phyloP scores from a whole-genome alignment of 108 stramenopile genomes.

The Cyclostephanos invisitatus region DNA sequence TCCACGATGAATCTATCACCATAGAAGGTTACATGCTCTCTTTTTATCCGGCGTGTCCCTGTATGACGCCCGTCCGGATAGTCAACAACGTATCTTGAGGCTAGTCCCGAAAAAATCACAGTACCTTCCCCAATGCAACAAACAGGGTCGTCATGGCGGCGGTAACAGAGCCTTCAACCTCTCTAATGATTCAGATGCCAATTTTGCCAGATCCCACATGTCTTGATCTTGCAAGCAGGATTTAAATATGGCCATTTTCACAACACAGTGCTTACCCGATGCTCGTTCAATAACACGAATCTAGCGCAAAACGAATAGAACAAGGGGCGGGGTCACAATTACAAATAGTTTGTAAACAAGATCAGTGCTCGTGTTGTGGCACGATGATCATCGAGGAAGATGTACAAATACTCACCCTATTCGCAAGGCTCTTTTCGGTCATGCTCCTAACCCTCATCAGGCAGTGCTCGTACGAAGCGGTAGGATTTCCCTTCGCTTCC shows the following conservation, averaged over 20 bases:
- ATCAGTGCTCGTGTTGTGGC: neutral
- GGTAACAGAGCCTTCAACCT: slow-evolving; percentile 77
- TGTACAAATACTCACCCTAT: slow-evolving; percentile 38
- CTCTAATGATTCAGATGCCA: slow-evolving; percentile 78
- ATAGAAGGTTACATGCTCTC: no score
- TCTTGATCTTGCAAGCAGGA: slow-evolving; percentile 86
- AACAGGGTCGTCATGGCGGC: slow-evolving; percentile 37
- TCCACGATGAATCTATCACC: no score
- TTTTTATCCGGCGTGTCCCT: no score
- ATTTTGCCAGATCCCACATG: slow-evolving; percentile 74
- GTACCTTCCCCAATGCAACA: neutral
- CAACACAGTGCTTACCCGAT: slow-evolving; percentile 84
- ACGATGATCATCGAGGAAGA: neutral
- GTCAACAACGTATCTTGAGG: no score
- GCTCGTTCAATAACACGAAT: slow-evolving; percentile 86
- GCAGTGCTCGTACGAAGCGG: slow-evolving; percentile 90
- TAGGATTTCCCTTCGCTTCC: slow-evolving; percentile 68
- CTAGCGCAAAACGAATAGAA: neutral
- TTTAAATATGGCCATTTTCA: slow-evolving; percentile 92
- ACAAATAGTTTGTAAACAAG: neutral
- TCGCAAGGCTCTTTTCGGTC: slow-evolving; percentile 72
- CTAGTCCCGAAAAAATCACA: neutral
- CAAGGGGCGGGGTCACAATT: neutral
- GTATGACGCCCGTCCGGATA: no score
- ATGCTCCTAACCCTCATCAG: slow-evolving; percentile 79